These are phyloP conservation scores for Mortierella alpina DNA, from an alignment of 192 early-diverging fungal genomes.

Conservation along the genomic window DNA sequence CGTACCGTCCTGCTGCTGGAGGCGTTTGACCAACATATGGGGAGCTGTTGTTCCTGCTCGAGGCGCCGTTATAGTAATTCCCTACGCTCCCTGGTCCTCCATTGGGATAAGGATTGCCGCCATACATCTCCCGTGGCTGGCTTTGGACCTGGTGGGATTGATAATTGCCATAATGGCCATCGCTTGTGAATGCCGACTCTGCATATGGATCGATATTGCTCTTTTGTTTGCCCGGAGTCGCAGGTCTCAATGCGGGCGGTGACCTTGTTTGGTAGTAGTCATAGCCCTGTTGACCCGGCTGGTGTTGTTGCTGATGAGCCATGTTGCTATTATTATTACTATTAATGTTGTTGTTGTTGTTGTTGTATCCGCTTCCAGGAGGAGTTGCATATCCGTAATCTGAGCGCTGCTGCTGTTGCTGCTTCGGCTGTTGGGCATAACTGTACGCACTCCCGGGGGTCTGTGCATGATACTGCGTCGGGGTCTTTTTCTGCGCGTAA, in stretches of 20 bases:
- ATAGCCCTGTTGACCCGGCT: slow-evolving; percentile 7
- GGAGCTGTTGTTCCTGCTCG: neutral
- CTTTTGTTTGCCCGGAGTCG: neutral
- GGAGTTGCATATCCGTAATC: slow-evolving; percentile 13
- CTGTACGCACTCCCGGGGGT: slow-evolving; percentile 16
- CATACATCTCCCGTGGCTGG: slow-evolving; percentile 1
- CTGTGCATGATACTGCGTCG: neutral
- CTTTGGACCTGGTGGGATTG: slow-evolving; percentile 3
- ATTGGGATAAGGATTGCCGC: neutral
- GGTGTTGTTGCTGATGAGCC: neutral
- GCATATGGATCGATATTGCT: slow-evolving; percentile 23
- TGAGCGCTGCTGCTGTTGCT: neutral
- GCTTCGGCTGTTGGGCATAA: neutral
- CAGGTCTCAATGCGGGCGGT: neutral
- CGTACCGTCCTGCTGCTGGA: slow-evolving; percentile 12
- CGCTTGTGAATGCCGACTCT: slow-evolving; percentile 15
- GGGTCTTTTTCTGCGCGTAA: slow-evolving; percentile 12
- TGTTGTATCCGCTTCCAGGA: neutral
- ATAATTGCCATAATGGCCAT: slow-evolving; percentile 7
- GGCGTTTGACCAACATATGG: slow-evolving; percentile 10
- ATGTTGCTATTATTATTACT: neutral
- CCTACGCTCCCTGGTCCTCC: neutral
- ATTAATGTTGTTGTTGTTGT: slow-evolving; percentile 9
- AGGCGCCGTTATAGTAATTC: slow-evolving; percentile 4
- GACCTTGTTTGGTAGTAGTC: slow-evolving; percentile 29